Conservation (phyloP, 805 yeast genomes). For the Yamadazyma sp. region DNA sequence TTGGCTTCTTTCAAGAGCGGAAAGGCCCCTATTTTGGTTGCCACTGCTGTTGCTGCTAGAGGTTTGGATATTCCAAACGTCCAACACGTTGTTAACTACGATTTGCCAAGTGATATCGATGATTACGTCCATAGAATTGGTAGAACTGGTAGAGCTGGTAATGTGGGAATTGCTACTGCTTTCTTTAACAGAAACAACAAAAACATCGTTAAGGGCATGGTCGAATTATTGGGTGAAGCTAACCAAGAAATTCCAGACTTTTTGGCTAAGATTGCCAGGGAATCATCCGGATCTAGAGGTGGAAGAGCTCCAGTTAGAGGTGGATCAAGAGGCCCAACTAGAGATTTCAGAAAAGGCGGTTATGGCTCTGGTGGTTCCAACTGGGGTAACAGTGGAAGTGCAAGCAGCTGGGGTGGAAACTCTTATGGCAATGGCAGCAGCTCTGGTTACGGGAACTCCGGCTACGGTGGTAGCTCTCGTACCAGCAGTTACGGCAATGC, state of each 20-base stretch:
- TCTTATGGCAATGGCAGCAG: slow-evolving; percentile 5
- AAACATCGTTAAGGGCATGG: slow-evolving; percentile 82
- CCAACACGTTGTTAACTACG: slow-evolving; percentile 95
- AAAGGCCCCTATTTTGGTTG: slow-evolving; percentile 89
- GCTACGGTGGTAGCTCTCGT: slow-evolving; percentile 16
- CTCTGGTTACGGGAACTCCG: slow-evolving; percentile 17
- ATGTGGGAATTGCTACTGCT: slow-evolving; percentile 97
- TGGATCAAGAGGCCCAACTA: slow-evolving; percentile 31
- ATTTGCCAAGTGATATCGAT: slow-evolving; percentile 94
- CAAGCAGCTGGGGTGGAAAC: slow-evolving; percentile 17
- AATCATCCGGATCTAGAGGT: slow-evolving; percentile 51
- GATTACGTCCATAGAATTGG: slow-evolving; percentile 99
- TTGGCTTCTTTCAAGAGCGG: slow-evolving; percentile 92
- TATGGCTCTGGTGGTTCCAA: slow-evolving; percentile 33
- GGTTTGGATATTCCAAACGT: slow-evolving; percentile 99
- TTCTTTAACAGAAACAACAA: slow-evolving; percentile 95
- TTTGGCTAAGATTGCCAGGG: slow-evolving; percentile 78
- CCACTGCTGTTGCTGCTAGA: slow-evolving; percentile 99
- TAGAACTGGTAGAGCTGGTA: slow-evolving; percentile 99
- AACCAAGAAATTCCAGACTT: slow-evolving; percentile 97
- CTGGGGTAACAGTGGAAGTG: slow-evolving; percentile 16
- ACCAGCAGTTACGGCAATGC: slow-evolving; percentile 23
- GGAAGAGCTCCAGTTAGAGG: slow-evolving; percentile 44
- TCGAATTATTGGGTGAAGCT: slow-evolving; percentile 88
- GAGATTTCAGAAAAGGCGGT: slow-evolving; percentile 55